phyloP scores from a whole-genome alignment of 225 moss, liverwort and hornwort species.

The Pseudisothecium myosuroides region DNA sequence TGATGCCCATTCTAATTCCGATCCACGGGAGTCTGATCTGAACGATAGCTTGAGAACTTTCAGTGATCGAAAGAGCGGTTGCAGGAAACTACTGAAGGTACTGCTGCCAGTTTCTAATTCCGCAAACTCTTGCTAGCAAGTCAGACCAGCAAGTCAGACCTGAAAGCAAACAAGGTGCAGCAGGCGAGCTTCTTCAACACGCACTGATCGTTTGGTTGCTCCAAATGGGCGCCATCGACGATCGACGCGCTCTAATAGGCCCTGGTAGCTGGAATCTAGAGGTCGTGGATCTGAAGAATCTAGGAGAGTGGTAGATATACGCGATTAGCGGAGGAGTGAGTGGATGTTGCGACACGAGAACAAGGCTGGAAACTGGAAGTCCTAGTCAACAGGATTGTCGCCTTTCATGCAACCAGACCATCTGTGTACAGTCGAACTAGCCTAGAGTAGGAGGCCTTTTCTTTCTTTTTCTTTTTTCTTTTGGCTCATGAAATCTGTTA shows the following conservation, averaged over 20 bases:
- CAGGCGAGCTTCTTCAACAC: neutral
- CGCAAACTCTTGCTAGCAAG: neutral
- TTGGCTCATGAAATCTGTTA: neutral
- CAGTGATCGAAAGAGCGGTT: neutral
- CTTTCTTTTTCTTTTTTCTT: neutral
- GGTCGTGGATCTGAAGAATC: neutral
- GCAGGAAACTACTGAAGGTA: neutral
- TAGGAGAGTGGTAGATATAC: neutral
- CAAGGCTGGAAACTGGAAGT: neutral
- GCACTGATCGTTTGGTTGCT: neutral
- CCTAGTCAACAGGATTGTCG: slow-evolving; percentile 22
- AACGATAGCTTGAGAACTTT: neutral
- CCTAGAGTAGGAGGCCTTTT: neutral
- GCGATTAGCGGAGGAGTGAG: neutral
- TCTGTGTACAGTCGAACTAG: neutral
- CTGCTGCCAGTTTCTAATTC: neutral
- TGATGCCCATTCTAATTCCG: slow-evolving; percentile 18
- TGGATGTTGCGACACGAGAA: slow-evolving; percentile 4
- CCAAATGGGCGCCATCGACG: neutral
- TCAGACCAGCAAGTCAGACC: too few species aligned
- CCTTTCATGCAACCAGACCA: slow-evolving; percentile 17
- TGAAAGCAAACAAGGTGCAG: neutral
- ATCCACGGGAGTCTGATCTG: neutral
- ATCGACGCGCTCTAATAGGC: neutral
- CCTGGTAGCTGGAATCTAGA: neutral